A percentile compares a stretch with the other conserved stretches of the same genome.
These are phyloP conservation scores for Tylopilus balloui DNA, from an alignment of 768 basidiomycete species.

Conservation along the genomic window DNA sequence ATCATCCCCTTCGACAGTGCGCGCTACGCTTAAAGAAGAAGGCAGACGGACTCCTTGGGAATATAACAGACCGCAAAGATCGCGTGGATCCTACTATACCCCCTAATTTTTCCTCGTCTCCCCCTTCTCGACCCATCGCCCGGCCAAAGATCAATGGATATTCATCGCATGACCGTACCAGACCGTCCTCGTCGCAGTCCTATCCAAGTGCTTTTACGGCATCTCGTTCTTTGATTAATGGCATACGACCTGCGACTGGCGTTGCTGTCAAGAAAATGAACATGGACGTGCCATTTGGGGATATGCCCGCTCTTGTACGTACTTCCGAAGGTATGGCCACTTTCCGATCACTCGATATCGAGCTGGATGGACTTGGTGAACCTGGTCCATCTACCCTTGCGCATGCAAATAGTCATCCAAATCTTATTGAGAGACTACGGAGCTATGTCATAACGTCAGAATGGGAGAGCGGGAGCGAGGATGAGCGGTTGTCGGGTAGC, in stretches of 20 bases:
- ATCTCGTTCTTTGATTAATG: constrained; percentile 17
- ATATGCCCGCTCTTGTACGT: constrained; percentile 64
- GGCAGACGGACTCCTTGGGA: constrained; percentile 79
- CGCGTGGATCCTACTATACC: constrained; percentile 69
- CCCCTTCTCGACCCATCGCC: constrained; percentile 28
- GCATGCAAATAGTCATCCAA: constrained; percentile 28
- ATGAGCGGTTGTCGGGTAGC: constrained; percentile 21
- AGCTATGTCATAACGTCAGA: constrained; percentile 18
- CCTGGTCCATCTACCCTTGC: constrained; percentile 33
- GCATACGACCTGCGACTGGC: constrained; percentile 11
- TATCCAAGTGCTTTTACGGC: neutral
- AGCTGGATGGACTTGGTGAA: constrained; percentile 39
- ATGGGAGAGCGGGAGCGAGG: constrained; percentile 38
- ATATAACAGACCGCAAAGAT: constrained; percentile 87
- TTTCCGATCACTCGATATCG: constrained; percentile 57
- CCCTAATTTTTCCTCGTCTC: constrained; percentile 34
- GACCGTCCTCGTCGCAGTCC: constrained; percentile 22
- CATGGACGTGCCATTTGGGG: constrained; percentile 53
- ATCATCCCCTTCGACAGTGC: constrained; percentile 82
- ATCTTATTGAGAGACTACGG: constrained; percentile 19
- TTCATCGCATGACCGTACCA: constrained; percentile 22
- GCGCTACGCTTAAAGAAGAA: constrained; percentile 79
- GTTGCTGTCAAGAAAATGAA: constrained; percentile 11
- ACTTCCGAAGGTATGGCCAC: constrained; percentile 69
- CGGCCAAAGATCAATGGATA: constrained; percentile 45